Conservation (phyloP, 768 basidiomycete genomes). For the Leccinum subgranulosum region DNA sequence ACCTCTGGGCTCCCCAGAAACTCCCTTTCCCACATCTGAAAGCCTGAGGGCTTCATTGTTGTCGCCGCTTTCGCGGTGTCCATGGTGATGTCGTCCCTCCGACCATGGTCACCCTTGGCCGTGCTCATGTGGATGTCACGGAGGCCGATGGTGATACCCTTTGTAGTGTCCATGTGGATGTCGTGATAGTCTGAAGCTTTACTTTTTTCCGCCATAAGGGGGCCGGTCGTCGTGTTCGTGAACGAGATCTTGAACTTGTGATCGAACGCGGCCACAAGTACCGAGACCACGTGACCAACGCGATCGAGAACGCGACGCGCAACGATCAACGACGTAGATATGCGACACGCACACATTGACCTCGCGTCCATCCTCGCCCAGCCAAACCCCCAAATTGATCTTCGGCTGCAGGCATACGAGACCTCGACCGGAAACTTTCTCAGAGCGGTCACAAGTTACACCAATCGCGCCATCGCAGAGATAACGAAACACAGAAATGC, state of each 20-base stretch:
- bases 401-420: constrained; percentile 59
- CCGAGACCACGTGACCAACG: constrained; percentile 24
- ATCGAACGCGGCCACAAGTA: not conserved
- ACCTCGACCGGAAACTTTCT: constrained; percentile 68
- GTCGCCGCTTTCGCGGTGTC: constrained; percentile 39
- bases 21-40: constrained; percentile 81
- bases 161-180: constrained; percentile 79
- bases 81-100: constrained; percentile 62
- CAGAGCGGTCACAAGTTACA: constrained; percentile 69
- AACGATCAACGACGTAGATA: not conserved
- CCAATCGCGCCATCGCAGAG: constrained; percentile 63
- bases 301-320: not conserved
- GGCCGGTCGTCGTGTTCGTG: too few species aligned
- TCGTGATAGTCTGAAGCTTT: constrained; percentile 40
- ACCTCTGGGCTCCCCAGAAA: constrained; percentile 84
- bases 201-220: constrained; percentile 12
- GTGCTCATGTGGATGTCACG: constrained; percentile 64
- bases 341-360: constrained; percentile 52
- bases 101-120: constrained; percentile 46
- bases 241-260: not conserved
- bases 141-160: constrained; percentile 46
- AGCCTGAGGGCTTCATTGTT: constrained; percentile 51
- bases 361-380: constrained; percentile 55
- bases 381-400: constrained; percentile 59
- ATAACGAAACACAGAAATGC: constrained; percentile 65